Evolutionary conservation across 129 eudicot species (phyloP).

Genomic region (Pseudognaphalium luteoalbum): DNA sequence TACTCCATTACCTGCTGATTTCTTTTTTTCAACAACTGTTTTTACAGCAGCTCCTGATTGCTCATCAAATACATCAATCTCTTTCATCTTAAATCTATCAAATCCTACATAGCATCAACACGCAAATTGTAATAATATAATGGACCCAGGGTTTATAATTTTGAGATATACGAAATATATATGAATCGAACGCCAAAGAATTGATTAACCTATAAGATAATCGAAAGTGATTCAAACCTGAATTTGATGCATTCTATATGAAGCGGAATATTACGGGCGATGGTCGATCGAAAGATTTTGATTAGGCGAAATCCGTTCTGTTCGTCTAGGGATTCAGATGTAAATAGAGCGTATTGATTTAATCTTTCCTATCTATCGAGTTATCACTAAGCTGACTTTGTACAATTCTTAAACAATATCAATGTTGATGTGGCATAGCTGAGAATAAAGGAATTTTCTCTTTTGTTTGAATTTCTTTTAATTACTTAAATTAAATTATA

Average conservation of each 20-base stretch:
- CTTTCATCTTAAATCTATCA: background rate
- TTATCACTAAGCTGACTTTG: too few species aligned
- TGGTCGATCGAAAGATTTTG: background rate
- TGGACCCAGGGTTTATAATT: background rate
- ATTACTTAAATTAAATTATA: too few species aligned
- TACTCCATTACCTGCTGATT: constrained; percentile 20
- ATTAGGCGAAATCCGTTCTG: background rate
- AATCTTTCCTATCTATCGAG: too few species aligned
- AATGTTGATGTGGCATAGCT: too few species aligned
- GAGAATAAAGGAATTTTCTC: too few species aligned
- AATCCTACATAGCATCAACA: background rate
- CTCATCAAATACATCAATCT: background rate
- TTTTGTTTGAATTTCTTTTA: too few species aligned
- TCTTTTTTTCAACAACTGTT: constrained; percentile 48
- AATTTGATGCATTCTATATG: background rate
- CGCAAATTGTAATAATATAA: background rate
- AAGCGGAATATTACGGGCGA: background rate
- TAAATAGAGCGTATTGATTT: background rate
- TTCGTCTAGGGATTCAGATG: background rate
- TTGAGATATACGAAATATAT: background rate
- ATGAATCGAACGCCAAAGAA: background rate
- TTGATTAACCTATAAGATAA: background rate
- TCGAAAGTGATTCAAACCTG: background rate
- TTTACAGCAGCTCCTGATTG: background rate
- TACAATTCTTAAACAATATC: too few species aligned